Percentiles rank a stretch among this genome's conserved stretches.
phyloP scores from a whole-genome alignment of 257 asterid species.

The Marsdenia floribunda region DNA sequence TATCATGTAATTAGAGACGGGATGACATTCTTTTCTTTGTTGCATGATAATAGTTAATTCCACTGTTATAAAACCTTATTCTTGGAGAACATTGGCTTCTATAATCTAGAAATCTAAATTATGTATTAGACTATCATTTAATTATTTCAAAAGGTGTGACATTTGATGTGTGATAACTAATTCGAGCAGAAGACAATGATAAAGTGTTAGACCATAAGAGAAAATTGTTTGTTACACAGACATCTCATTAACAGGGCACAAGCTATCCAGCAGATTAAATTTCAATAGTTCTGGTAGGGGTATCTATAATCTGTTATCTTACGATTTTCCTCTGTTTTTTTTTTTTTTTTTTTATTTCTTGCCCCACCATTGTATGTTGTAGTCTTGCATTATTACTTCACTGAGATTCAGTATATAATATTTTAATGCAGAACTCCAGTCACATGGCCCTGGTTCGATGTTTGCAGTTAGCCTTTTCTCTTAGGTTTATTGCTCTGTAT shows the following conservation, averaged over 20 bases:
- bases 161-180: not conserved
- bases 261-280: not conserved
- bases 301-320: not conserved
- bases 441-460: constrained; percentile 41
- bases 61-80: not conserved
- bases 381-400: not conserved
- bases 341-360: not conserved
- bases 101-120: not conserved
- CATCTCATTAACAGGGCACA: not conserved
- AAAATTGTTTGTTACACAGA: not conserved
- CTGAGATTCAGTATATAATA: not conserved
- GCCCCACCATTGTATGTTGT: not conserved
- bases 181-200: not conserved
- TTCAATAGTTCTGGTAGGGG: not conserved
- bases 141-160: not conserved
- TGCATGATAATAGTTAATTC: not conserved
- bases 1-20: not conserved
- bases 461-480: constrained; percentile 48
- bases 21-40: not conserved
- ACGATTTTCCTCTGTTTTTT: not conserved
- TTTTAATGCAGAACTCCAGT: constrained; percentile 34
- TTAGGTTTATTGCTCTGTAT: constrained; percentile 34
- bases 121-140: not conserved
- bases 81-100: not conserved
- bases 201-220: not conserved